A percentile compares a stretch with the other conserved stretches of the same genome.
phyloP scores from a whole-genome alignment of 2,329 filamentous ascomycete genomes.

The Raffaelea arxii region DNA sequence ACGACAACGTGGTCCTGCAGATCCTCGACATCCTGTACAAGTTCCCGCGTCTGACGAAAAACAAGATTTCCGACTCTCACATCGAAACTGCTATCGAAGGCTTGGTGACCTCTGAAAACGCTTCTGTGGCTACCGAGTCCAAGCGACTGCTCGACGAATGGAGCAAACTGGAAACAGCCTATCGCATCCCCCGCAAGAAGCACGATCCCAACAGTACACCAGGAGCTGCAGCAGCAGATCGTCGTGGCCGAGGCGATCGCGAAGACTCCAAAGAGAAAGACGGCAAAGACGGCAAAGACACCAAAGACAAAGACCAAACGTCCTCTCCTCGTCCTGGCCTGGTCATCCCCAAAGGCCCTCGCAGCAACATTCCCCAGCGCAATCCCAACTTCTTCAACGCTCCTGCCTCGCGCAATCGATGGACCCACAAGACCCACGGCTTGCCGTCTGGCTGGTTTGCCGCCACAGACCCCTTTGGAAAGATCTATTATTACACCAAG shows the following conservation, averaged over 20 bases:
- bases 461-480: constrained; percentile 59
- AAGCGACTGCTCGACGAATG: constrained; percentile 68
- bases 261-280: constrained; percentile 16
- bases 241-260: constrained; percentile 48
- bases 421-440: constrained; percentile 21
- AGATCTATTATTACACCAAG: constrained; percentile 78
- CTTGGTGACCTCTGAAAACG: constrained; percentile 58
- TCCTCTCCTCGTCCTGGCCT: constrained; percentile 31
- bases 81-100: constrained; percentile 75
- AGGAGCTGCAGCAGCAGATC: constrained; percentile 37
- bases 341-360: constrained; percentile 48
- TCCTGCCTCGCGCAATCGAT: constrained; percentile 43
- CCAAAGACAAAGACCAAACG: not conserved
- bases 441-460: constrained; percentile 83
- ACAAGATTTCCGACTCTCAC: constrained; percentile 95
- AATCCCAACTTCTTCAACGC: constrained; percentile 38
- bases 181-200: constrained; percentile 88
- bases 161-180: constrained; percentile 82
- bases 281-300: not conserved
- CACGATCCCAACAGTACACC: constrained; percentile 55
- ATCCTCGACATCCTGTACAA: constrained; percentile 81
- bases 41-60: constrained; percentile 83
- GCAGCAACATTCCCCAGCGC: constrained; percentile 48
- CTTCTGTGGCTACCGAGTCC: constrained; percentile 64
- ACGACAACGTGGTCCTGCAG: constrained; percentile 81